Evolutionary conservation across 768 basidiomycete genomes (phyloP).

Genomic region (Termitomyces sp.): DNA sequence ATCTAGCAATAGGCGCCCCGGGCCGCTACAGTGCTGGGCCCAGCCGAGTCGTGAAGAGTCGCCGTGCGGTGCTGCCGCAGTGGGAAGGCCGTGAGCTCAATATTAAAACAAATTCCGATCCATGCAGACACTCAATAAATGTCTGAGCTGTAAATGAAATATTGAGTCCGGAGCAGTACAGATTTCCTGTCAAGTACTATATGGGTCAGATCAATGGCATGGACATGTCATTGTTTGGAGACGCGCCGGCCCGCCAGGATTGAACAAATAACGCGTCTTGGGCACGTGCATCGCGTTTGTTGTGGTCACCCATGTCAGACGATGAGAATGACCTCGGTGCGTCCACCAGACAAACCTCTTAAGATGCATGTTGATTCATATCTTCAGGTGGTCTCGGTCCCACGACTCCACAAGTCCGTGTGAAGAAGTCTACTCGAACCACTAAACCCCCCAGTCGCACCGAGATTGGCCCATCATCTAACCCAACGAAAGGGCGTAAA

Average conservation of each 20-base stretch:
- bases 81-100: no score
- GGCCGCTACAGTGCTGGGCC: no score
- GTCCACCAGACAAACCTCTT: neutral
- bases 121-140: no score
- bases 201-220: no score
- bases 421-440: slow-evolving; percentile 8
- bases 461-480: slow-evolving; percentile 17
- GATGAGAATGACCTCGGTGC: slow-evolving; percentile 17
- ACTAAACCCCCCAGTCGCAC: slow-evolving; percentile 10
- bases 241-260: no score
- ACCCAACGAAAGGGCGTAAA: slow-evolving; percentile 13
- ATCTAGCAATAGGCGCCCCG: no score
- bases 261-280: slow-evolving; percentile 9
- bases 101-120: no score
- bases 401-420: slow-evolving; percentile 6
- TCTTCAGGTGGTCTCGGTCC: slow-evolving; percentile 15
- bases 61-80: no score
- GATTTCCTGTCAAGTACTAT: no score
- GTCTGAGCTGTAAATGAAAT: no score
- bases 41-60: no score
- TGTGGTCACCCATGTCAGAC: slow-evolving; percentile 16
- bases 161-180: neutral
- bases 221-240: neutral
- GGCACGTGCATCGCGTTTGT: slow-evolving; percentile 19
- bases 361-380: neutral